Evolutionary conservation across 2,329 filamentous ascomycete genomes (phyloP), one percentile per base, ranked within the genome.

Genomic region (Penicillium sp.): DNA sequence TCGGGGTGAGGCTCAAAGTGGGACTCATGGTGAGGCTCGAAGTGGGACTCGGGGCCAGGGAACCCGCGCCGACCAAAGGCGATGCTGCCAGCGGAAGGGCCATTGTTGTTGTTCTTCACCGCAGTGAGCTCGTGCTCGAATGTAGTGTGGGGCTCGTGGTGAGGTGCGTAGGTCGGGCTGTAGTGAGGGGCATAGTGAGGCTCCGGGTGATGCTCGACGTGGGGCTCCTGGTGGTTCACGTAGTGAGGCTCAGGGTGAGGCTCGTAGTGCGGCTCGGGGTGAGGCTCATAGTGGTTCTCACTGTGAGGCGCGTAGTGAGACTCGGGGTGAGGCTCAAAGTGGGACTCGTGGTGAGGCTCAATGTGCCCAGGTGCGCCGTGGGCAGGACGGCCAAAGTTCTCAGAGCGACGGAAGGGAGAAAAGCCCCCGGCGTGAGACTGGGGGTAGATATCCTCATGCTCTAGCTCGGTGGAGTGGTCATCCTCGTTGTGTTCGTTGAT

Each of bases 401-500:
- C 46, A 2, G 40, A 35, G 8, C 35, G 37, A 24, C 42, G 33
- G 47, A 32, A 45, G 8, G 12, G 15, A 9, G 4, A 6, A 12
- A 53, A 51, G 3, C 45, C 48, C 21, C 42, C 52, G 12, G 49
- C 51, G 9, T 45, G 31, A 7, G 53, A 47, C 3, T 29, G 41
- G 2, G 51, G 17, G 17, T 52, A 55, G 9, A 57, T 43, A 31
- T 60, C 46, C 29, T 55, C 48, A 35, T 59, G 31, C 41, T 52
- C 49, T 3, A 60, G 8, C 0, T 51, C 33, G 12, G 58, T 53
- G 7, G 51, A 53, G 45, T 61, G 57, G 38, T 56, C 51, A 40
- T 61, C 56, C 22, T 56, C 19, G 21, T 56, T 48, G 13, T 42
- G 9, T 45, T 61, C 56, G 29, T 53, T 41, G n/a, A 60, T 31